phyloP scores from a whole-genome alignment of 2,329 filamentous ascomycete genomes.

The Thelonectria olida region DNA sequence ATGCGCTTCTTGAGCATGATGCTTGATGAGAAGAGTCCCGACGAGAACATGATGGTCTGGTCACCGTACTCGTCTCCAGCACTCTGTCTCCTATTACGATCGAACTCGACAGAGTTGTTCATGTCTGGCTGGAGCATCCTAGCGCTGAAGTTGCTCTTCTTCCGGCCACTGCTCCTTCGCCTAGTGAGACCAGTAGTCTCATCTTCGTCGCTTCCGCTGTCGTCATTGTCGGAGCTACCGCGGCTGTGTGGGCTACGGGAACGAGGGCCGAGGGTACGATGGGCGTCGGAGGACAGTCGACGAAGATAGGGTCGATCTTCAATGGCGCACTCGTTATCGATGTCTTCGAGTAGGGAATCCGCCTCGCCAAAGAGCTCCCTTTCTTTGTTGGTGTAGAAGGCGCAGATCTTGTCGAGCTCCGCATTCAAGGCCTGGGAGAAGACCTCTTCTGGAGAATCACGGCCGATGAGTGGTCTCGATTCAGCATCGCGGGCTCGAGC shows the following conservation, averaged over 20 bases:
- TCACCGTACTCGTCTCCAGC: conserved; percentile 83
- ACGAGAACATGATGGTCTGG: conserved; percentile 71
- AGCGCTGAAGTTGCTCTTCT: conserved; percentile 50
- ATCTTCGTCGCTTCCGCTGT: conserved; percentile 71
- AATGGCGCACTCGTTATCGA: conserved; percentile 69
- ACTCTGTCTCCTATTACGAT: conserved; percentile 69
- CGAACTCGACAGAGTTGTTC: conserved; percentile 69
- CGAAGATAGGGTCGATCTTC: conserved; percentile 50
- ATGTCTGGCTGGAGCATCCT: conserved; percentile 60
- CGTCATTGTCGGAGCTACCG: conserved; percentile 62
- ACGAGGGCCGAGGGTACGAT: conserved; percentile 24
- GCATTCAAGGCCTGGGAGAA: conserved; percentile 85
- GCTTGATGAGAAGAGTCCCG: conserved; percentile 70
- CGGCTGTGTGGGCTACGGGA: conserved; percentile 52
- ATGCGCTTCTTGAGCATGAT: conserved; percentile 94
- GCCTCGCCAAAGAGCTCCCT: conserved; percentile 86
- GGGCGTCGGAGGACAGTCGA: conserved; percentile 40
- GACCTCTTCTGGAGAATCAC: conserved; percentile 79
- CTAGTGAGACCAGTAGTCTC: conserved; percentile 65
- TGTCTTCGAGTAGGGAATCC: conserved; percentile 78
- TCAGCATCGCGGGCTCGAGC: conserved; percentile 76
- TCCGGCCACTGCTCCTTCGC: conserved; percentile 52
- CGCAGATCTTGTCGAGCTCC: conserved; percentile 92
- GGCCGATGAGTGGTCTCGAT: conserved; percentile 81
- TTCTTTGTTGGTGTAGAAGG: conserved; percentile 92